Base-by-base conservation (phyloP, 495 filamentous ascomycete species). In the Hyaloscypha variabilis region DNA sequence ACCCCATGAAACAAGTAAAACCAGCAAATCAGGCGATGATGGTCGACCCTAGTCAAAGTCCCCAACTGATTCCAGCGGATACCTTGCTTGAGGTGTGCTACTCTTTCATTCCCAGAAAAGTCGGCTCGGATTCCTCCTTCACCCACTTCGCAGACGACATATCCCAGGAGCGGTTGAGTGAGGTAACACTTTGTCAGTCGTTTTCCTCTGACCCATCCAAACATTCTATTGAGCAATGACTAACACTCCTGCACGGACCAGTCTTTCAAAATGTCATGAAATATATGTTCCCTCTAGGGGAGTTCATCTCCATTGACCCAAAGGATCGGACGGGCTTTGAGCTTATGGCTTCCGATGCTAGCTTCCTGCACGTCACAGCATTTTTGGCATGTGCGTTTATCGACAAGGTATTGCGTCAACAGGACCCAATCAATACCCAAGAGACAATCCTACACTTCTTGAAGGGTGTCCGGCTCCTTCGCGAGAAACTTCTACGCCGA, bases 401-500 rank as follows among this genome's bases (percentile, higher is more conserved):
- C 49, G n/a, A 53, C 49, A 23, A n/a, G 6, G 54, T 63, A 25
- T 13, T 36, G 8, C 25, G 28, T 34, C 50, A 46, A 5, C 23
- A 53, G 36, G 6, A 21, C 21, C n/a, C 5, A 6, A 6, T 49
- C 3, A 23, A 8, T 13, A 31, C 5, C 3, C 8, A 54, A 39
- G 17, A n/a, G 23, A 10, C 49, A 10, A 6, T 17, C 19, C 49
- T 28, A 25, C 61, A 56, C 23, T 55, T 36, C 29, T 42, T 55
- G 14, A 42, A 25, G 21, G 34, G 29, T 17, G 28, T 55, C 46
- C 6, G 64, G 21, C 60, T 76, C 29, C 70, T 77, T 11, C 76
- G 74, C 28, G 72, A 74, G 39, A 72, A 70, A 50, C 65, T 73
- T 10, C 26, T 42, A 4, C 63, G 71, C 6, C 58, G 66, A 23